phyloP scores from a whole-genome alignment of 2,329 filamentous ascomycete genomes.

The Nigrograna mackinnonii region DNA sequence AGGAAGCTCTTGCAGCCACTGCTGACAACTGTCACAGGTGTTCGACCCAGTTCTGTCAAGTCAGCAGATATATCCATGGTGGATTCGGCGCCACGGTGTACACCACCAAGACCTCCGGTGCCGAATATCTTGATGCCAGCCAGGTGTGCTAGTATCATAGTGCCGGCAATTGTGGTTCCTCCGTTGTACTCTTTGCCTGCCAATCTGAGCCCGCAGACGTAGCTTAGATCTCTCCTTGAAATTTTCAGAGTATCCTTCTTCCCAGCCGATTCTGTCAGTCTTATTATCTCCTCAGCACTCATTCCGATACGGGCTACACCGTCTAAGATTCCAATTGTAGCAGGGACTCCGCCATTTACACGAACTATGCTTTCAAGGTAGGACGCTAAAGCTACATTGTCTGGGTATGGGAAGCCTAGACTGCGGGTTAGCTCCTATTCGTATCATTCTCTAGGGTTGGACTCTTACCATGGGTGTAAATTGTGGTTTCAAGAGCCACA shows the following conservation, averaged over 20 bases:
- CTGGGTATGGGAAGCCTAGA: conserved; percentile 69
- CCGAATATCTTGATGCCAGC: conserved; percentile 93
- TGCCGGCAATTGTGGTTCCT: conserved; percentile 91
- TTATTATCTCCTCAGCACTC: conserved; percentile 69
- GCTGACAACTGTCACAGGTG: conserved; percentile 83
- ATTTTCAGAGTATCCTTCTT: conserved; percentile 75
- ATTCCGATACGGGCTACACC: conserved; percentile 84
- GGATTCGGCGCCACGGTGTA: conserved; percentile 84
- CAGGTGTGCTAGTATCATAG: conserved; percentile 84
- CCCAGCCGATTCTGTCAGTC: conserved; percentile 68
- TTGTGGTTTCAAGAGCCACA: conserved; percentile 92
- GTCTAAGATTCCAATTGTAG: conserved; percentile 85
- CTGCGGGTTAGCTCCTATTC: conserved; percentile 9
- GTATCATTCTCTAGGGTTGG: neutral
- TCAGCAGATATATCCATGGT: conserved; percentile 96
- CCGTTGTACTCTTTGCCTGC: conserved; percentile 74
- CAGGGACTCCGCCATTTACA: conserved; percentile 75
- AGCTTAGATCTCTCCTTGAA: conserved; percentile 84
- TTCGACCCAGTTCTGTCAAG: conserved; percentile 88
- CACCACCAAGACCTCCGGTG: conserved; percentile 91
- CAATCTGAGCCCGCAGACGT: conserved; percentile 73
- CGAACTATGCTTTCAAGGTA: conserved; percentile 82
- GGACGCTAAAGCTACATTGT: conserved; percentile 75
- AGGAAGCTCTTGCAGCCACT: conserved; percentile 96
- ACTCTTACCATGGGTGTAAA: conserved; percentile 83